Evolutionary conservation across 495 filamentous ascomycete species (phyloP).

Genomic region (Cenococcum geophilum): DNA sequence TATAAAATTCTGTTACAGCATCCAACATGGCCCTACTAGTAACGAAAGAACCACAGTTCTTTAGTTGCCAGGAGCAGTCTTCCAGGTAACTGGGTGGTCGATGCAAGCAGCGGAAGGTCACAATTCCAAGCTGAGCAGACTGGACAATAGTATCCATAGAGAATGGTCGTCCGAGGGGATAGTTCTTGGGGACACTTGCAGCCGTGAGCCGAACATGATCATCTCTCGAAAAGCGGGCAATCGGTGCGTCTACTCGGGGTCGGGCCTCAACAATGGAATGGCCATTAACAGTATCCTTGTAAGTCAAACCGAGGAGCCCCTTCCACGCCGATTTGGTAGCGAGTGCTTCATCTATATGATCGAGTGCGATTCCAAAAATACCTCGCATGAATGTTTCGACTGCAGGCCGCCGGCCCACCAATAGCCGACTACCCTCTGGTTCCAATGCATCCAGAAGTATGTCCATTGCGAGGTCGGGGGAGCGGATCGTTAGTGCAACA

Average conservation of each 20-base stretch:
- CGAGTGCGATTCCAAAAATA: slow-evolving; percentile 44
- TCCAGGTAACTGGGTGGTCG: slow-evolving; percentile 40
- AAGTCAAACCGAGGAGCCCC: slow-evolving; percentile 34
- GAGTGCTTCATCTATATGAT: slow-evolving; percentile 45
- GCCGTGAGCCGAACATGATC: slow-evolving; percentile 43
- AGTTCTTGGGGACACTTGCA: slow-evolving; percentile 39
- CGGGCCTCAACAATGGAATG: slow-evolving; percentile 33
- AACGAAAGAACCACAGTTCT: slow-evolving; percentile 44
- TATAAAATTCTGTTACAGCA: slow-evolving; percentile 40
- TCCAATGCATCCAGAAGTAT: slow-evolving; percentile 44
- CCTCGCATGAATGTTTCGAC: slow-evolving; percentile 38
- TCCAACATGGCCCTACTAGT: slow-evolving; percentile 46
- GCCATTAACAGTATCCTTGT: slow-evolving; percentile 19
- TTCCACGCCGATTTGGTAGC: slow-evolving; percentile 34
- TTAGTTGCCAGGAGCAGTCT: slow-evolving; percentile 43
- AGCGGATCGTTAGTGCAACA: slow-evolving; percentile 41
- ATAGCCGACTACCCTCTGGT: slow-evolving; percentile 37
- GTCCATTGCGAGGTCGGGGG: slow-evolving; percentile 41
- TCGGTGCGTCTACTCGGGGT: slow-evolving; percentile 43
- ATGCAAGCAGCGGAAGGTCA: slow-evolving; percentile 43
- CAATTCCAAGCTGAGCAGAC: slow-evolving; percentile 37
- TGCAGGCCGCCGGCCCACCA: slow-evolving; percentile 34
- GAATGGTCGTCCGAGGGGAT: slow-evolving; percentile 27
- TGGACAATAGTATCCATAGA: slow-evolving; percentile 43
- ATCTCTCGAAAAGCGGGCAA: slow-evolving; percentile 15